A percentile compares a stretch with the other conserved stretches of the same genome.
These are phyloP conservation scores for Arachnomyces sp. DNA, from an alignment of 2,329 filamentous ascomycete genomes.

Conservation along the genomic window DNA sequence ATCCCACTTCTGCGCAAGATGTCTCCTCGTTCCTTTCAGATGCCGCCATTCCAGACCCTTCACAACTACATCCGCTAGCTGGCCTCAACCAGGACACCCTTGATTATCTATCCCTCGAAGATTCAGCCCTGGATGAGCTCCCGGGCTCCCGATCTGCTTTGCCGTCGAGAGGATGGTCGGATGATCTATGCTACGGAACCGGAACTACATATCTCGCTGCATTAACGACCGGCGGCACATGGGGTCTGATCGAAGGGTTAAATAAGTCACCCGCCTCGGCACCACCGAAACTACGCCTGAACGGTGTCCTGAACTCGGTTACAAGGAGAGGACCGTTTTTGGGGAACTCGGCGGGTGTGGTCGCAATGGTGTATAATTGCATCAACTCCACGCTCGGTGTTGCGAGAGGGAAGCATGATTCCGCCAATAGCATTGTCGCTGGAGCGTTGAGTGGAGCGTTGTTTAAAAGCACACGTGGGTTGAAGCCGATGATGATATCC, in stretches of 20 bases:
- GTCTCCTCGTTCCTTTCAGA: conserved; percentile 78
- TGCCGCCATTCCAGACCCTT: conserved; percentile 73
- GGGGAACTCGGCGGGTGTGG: conserved; percentile 90
- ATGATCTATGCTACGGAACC: conserved; percentile 96
- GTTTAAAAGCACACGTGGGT: conserved; percentile 90
- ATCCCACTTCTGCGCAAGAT: conserved; percentile 67
- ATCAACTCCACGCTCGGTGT: conserved; percentile 79
- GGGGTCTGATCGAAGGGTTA: conserved; percentile 87
- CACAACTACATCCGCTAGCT: conserved; percentile 83
- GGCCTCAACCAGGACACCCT: conserved; percentile 87
- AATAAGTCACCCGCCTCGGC: conserved; percentile 61
- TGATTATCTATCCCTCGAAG: conserved; percentile 92
- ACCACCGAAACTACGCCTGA: conserved; percentile 84
- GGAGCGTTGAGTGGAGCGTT: conserved; percentile 84
- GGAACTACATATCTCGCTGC: conserved; percentile 90
- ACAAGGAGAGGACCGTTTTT: conserved; percentile 89
- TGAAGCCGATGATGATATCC: conserved; percentile 90
- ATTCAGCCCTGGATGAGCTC: conserved; percentile 76
- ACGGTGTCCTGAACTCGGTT: conserved; percentile 89
- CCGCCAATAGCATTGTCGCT: conserved; percentile 77
- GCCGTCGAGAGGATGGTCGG: conserved; percentile 92
- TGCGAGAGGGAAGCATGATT: conserved; percentile 76
- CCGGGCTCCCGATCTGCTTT: conserved; percentile 81
- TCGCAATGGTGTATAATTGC: conserved; percentile 94
- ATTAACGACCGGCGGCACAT: conserved; percentile 75